Evolutionary conservation across 129 eudicot genomes (phyloP).

Genomic region (Logfia minima): DNA sequence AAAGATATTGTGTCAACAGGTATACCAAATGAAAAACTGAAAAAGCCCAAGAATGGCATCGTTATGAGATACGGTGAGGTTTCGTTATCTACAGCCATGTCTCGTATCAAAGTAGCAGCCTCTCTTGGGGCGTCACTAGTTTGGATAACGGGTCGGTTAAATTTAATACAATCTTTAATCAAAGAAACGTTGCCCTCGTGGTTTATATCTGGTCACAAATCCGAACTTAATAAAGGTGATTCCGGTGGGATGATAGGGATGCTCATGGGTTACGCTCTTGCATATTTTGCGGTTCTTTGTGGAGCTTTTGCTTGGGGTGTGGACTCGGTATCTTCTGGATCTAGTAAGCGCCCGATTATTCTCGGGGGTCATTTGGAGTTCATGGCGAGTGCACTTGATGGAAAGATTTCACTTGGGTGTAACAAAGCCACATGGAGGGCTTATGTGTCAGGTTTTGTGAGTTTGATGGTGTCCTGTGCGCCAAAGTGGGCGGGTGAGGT

Average conservation of each 20-base stretch:
- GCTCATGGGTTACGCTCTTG: conserved; percentile 79
- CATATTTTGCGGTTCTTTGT: conserved; percentile 71
- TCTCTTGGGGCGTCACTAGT: conserved; percentile 79
- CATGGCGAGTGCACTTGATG: conserved; percentile 74
- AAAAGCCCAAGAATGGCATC: conserved; percentile 43
- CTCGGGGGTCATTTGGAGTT: conserved; percentile 65
- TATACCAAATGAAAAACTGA: conserved; percentile 51
- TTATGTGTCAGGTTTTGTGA: conserved; percentile 69
- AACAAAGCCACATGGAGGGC: conserved; percentile 82
- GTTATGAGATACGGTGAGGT: conserved; percentile 69
- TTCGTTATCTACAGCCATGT: conserved; percentile 76
- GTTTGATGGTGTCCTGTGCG: conserved; percentile 78
- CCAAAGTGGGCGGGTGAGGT: conserved; percentile 76
- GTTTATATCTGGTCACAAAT: conserved; percentile 61
- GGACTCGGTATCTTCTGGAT: conserved; percentile 45
- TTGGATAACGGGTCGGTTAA: conserved; percentile 81
- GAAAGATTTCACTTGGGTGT: conserved; percentile 84
- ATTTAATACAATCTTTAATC: conserved; percentile 54
- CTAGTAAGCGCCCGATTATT: conserved; percentile 50
- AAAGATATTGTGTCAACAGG: conserved; percentile 55
- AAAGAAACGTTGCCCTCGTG: conserved; percentile 85
- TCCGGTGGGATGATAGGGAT: conserved; percentile 65
- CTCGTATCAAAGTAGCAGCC: conserved; percentile 81
- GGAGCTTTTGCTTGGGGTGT: conserved; percentile 85
- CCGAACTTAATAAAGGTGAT: conserved; percentile 36